Evolutionary conservation across 805 yeast species (phyloP).

Genomic region (Monosporozyma yasuniensis): DNA sequence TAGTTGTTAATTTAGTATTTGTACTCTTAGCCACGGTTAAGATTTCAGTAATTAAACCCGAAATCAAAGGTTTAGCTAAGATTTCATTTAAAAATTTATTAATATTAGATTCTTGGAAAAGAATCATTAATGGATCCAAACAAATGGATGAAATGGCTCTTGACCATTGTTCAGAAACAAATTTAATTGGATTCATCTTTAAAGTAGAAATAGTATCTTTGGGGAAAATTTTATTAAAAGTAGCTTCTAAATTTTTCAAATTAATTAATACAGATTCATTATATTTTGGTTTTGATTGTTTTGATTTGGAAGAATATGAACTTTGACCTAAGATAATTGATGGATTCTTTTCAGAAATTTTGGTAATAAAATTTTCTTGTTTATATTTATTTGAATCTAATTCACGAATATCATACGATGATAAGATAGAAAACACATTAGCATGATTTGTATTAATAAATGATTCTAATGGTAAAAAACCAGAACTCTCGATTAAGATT

Average conservation of each 20-base stretch:
- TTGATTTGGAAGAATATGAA: background rate
- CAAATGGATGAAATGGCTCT: slow-evolving; percentile 67
- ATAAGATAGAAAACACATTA: slow-evolving; percentile 44
- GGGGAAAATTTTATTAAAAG: slow-evolving; percentile 17
- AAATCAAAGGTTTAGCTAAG: slow-evolving; percentile 69
- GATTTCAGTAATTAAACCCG: slow-evolving; percentile 68
- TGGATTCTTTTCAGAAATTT: slow-evolving; percentile 24
- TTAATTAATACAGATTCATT: slow-evolving; percentile 6
- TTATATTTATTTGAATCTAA: slow-evolving; percentile 25
- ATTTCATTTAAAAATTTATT: slow-evolving; percentile 48
- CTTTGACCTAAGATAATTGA: slow-evolving; percentile 8
- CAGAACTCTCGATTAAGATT: slow-evolving; percentile 55
- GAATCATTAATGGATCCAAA: slow-evolving; percentile 63
- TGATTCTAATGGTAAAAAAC: slow-evolving; percentile 60
- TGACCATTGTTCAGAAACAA: slow-evolving; percentile 70
- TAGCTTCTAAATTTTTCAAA: slow-evolving; percentile 10
- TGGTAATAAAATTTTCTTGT: slow-evolving; percentile 15
- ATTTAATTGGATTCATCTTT: slow-evolving; percentile 33
- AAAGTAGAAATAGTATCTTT: slow-evolving; percentile 32
- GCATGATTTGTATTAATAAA: slow-evolving; percentile 36
- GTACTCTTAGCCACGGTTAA: slow-evolving; percentile 60
- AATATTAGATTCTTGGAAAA: slow-evolving; percentile 61
- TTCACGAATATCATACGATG: slow-evolving; percentile 45
- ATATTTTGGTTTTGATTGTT: background rate
- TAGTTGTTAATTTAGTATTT: slow-evolving; percentile 59